A percentile compares a stretch with the other conserved stretches of the same genome.
Conservation (phyloP, 495 filamentous ascomycete species). For the Trichodelitschia bisporula region DNA sequence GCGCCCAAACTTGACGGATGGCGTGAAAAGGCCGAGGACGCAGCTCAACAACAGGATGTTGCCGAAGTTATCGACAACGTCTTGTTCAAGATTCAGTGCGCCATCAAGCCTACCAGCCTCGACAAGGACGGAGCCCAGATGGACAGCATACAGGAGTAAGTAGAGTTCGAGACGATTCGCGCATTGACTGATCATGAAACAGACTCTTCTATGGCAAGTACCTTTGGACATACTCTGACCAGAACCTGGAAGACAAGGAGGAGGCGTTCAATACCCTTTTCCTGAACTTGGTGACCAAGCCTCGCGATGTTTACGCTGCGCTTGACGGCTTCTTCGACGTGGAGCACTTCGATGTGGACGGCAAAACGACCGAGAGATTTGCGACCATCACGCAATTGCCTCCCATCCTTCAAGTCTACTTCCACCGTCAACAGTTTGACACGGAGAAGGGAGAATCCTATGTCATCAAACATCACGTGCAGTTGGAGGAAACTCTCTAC, state of each 20-base stretch:
- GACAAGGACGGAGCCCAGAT: conserved; percentile 46
- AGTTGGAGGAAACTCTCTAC: conserved; percentile 52
- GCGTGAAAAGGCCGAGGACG: conserved; percentile 5
- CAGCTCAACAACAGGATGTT: conserved; percentile 61
- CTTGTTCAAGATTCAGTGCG: conserved; percentile 68
- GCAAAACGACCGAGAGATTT: conserved; percentile 37
- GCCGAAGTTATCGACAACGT: conserved; percentile 87
- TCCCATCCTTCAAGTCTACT: conserved; percentile 69
- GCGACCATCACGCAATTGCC: conserved; percentile 53
- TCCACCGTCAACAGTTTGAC: conserved; percentile 55
- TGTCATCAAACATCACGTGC: conserved; percentile 59
- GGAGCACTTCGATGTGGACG: conserved; percentile 42
- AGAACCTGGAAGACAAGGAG: conserved; percentile 1
- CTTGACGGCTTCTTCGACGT: conserved; percentile 66
- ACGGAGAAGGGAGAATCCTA: conserved; percentile 28
- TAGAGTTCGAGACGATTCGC: too few relatives aligned
- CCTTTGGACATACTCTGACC: not conserved
- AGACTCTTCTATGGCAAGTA: conserved; percentile 9
- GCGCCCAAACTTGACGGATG: too few relatives aligned
- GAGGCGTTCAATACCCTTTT: conserved; percentile 1
- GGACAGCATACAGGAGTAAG: conserved; percentile 48
- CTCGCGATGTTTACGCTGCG: conserved; percentile 50
- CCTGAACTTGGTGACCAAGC: not conserved
- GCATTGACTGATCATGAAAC: too few relatives aligned
- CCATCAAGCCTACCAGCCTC: conserved; percentile 40